Evolutionary conservation across 495 filamentous ascomycete genomes (phyloP), one percentile per base, ranked within the genome.

Genomic region (Talaromyces nanjingensis): DNA sequence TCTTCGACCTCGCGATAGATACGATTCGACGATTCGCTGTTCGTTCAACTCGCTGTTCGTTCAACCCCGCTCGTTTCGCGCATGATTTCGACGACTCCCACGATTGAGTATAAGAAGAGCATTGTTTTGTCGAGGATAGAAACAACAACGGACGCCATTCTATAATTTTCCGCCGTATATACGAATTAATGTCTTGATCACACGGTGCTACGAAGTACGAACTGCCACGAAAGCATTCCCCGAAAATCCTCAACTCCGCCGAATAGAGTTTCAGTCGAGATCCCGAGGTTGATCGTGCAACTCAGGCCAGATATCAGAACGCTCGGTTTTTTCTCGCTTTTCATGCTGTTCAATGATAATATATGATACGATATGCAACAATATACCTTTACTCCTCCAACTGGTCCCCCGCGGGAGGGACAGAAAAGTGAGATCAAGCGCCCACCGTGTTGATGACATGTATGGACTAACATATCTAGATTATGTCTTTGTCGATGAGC

Each of bases 401-500:
- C 72, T 18, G 77, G 75, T 6, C 76, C 77, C 65, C 74, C 74
- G 54, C 73, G 71, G 59, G 78, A 79, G 67, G 77, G 77, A 45
- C 77, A 79, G 39, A 79, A 80, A 74, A 79, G 77, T 80, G 60
- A 62, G 60, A 14, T 11, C 52, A 20, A 42, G 37, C 56, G 22
- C 37, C 22, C 5, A 25, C 37, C 65, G 67, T 54, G 65, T 59
- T 5, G 20, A 22, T 18, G 29, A 42, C 59, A 6, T 45, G 0
- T 20, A 49, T 49, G n/a, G 45, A 54, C 49, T 73, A 47, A 66
- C 53, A 58, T 31, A 18, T 4, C 25, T 66, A 97, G 93, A 97
- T 71, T 98, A 97, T 89, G 94, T 99, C 55, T 99, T 99, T 70
- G 94, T 99, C 59, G 96, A 99, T 74, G 94, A 99, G 76, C 93